A percentile compares a stretch with the other conserved stretches of the same genome.
Evolutionary conservation across 164 flowering plant genomes (phyloP).

Genomic region (Magnolia changhungtana): DNA sequence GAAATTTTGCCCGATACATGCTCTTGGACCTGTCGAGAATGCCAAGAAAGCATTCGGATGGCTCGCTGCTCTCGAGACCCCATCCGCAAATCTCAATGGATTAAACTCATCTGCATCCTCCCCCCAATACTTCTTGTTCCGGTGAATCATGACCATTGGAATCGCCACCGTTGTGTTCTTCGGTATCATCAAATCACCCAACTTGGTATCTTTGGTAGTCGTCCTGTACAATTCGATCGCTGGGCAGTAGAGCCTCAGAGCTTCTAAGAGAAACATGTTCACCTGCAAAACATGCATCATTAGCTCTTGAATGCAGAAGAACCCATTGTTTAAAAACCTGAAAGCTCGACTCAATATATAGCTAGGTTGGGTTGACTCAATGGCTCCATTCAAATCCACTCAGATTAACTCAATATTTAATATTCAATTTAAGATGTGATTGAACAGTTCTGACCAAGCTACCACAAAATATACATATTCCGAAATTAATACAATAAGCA

Average conservation of each 20-base stretch:
- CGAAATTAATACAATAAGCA: too few species aligned
- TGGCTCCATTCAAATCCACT: too few species aligned
- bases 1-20: slow-evolving; percentile 37
- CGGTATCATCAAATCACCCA: slow-evolving; percentile 31
- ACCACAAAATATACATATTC: too few species aligned
- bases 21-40: slow-evolving; percentile 32
- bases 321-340: too few species aligned
- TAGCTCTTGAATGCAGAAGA: not conserved
- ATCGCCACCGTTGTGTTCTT: slow-evolving; percentile 15
- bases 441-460: too few species aligned
- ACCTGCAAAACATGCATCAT: slow-evolving; percentile 14
- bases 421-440: too few species aligned
- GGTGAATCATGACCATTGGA: slow-evolving; percentile 22
- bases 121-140: slow-evolving; percentile 33
- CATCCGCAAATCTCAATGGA: slow-evolving; percentile 34
- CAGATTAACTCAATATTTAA: too few species aligned
- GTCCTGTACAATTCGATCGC: slow-evolving; percentile 12
- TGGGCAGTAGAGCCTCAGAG: slow-evolving; percentile 36
- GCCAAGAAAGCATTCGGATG: slow-evolving; percentile 37
- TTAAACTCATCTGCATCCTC: slow-evolving; percentile 45
- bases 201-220: slow-evolving; percentile 21
- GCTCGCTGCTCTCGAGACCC: slow-evolving; percentile 29
- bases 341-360: too few species aligned
- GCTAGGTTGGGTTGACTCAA: too few species aligned
- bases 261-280: slow-evolving; percentile 38